Conservation (phyloP, 148 eudicot genomes). For the Fagopyrum homotropicum region DNA sequence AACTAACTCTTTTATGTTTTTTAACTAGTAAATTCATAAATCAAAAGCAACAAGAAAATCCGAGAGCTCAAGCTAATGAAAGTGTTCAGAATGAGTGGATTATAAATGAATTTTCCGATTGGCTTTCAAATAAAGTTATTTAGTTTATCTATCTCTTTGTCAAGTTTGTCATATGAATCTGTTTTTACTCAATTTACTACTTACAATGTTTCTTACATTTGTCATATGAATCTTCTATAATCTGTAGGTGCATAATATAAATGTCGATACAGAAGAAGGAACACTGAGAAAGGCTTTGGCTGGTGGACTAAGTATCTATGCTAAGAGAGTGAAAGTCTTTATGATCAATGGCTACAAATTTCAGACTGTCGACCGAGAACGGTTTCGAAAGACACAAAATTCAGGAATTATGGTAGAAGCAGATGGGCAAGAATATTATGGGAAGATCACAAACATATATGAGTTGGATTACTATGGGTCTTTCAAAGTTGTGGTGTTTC, state of each 20-base stretch:
- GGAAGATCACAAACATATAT: no score
- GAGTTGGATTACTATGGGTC: no score
- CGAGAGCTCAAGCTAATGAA: no score
- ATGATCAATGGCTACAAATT: background rate
- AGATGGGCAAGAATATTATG: no score
- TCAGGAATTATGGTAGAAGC: slow-evolving; percentile 16
- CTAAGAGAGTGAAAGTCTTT: background rate
- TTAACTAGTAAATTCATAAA: no score
- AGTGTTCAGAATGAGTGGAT: no score
- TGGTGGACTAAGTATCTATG: background rate
- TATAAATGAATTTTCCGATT: background rate
- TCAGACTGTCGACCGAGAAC: background rate
- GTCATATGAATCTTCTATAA: background rate
- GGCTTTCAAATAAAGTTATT: background rate
- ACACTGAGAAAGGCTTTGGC: background rate
- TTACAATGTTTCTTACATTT: no score
- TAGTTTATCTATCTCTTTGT: no score
- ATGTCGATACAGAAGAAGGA: background rate
- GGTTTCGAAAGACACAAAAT: slow-evolving; percentile 12
- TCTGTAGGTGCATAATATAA: background rate
- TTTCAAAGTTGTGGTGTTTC: slow-evolving; percentile 7
- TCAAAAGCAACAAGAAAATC: no score
- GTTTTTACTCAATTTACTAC: no score
- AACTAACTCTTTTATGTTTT: no score
- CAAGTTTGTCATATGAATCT: no score